Evolutionary conservation across 73 alveolate species (phyloP).

Genomic region (Tetrahymena elliotti): DNA sequence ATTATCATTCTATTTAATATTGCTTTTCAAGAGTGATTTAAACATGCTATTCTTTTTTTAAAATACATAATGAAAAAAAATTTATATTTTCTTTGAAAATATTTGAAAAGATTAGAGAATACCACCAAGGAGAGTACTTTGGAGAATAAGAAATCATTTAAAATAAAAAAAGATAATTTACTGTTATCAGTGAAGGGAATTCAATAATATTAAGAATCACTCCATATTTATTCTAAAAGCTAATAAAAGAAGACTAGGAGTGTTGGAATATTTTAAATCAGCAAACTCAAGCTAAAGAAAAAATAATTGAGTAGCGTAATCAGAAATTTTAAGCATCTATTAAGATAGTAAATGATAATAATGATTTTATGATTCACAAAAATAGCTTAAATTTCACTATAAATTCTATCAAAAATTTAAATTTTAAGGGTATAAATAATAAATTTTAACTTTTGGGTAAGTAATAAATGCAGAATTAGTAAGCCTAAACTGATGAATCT

Average conservation of each 20-base stretch:
- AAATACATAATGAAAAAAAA: too few species aligned
- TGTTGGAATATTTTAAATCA: neutral
- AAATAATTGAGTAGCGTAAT: neutral
- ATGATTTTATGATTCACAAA: neutral
- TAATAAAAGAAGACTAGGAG: neutral
- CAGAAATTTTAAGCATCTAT: neutral
- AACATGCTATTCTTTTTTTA: too few species aligned
- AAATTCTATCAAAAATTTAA: neutral
- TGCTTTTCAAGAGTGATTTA: neutral
- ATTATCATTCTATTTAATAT: too few species aligned
- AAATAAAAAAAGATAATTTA: neutral
- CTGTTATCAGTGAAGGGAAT: neutral
- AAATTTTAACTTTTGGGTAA: neutral
- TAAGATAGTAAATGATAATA: neutral
- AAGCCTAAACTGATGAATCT: neutral
- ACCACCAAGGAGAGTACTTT: neutral
- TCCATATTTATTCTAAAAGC: neutral
- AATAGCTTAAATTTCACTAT: neutral
- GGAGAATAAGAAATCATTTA: neutral
- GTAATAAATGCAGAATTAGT: neutral
- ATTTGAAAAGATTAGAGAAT: neutral
- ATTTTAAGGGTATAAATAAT: neutral
- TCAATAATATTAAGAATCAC: neutral
- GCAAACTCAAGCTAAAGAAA: neutral
- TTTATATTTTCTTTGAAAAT: too few species aligned